Evolutionary conservation across 2,329 filamentous ascomycete species (phyloP).

Genomic region (Nigrograna mackinnonii): DNA sequence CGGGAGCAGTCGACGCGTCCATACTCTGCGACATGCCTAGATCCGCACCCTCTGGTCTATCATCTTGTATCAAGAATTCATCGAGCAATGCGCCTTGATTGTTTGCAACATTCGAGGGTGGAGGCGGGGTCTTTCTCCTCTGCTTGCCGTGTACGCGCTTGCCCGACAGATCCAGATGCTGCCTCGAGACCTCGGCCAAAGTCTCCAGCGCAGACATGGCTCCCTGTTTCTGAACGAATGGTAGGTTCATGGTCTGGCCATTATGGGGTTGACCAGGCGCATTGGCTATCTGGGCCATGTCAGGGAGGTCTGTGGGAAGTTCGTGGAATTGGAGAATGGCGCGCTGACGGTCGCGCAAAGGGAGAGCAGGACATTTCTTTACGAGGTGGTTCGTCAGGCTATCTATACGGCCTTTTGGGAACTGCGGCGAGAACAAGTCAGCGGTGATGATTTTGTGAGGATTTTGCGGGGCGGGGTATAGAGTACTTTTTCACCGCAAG

Average conservation of each 20-base stretch:
- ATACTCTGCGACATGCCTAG: constrained; percentile 28
- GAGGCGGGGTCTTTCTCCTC: constrained; percentile 20
- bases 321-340: constrained; percentile 75
- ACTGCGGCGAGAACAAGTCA: constrained; percentile 47
- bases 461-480: constrained; percentile 4
- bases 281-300: constrained; percentile 32
- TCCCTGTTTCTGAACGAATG: constrained; percentile 53
- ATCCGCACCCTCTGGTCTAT: constrained; percentile 34
- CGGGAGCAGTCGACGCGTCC: constrained; percentile 35
- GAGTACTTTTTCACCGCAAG: constrained; percentile 72
- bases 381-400: constrained; percentile 79
- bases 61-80: constrained; percentile 43
- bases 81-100: constrained; percentile 35
- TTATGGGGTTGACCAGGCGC: constrained; percentile 22
- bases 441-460: constrained; percentile 6
- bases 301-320: constrained; percentile 61
- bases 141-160: constrained; percentile 44
- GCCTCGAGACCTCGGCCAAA: constrained; percentile 83
- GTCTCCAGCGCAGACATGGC: constrained; percentile 84
- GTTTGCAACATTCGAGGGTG: constrained; percentile 10
- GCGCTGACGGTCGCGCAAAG: constrained; percentile 73
- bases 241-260: constrained; percentile 41
- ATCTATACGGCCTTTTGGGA: constrained; percentile 87
- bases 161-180: constrained; percentile 63
- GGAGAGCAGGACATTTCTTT: constrained; percentile 83